Evolutionary conservation across 1,284 basidiomycete genomes (phyloP).

Genomic region (Tetrapyrgos nigripes): DNA sequence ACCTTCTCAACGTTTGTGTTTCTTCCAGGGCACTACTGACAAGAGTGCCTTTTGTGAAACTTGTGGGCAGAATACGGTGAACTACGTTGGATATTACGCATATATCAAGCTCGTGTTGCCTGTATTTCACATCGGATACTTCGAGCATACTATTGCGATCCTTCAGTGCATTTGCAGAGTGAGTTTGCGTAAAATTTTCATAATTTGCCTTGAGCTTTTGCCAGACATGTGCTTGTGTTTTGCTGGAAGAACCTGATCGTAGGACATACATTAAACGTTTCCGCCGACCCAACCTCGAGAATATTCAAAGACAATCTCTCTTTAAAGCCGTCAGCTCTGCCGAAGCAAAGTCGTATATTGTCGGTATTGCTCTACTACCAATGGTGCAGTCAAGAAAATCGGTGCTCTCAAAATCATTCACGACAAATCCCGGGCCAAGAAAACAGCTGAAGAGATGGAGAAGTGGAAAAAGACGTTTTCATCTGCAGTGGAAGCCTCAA

Average conservation of each 20-base stretch:
- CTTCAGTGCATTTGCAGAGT: constrained; percentile 98
- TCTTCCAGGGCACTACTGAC: constrained; percentile 88
- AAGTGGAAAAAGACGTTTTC: constrained; percentile 89
- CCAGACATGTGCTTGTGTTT: constrained; percentile 92
- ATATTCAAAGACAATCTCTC: constrained; percentile 87
- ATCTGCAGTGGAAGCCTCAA: constrained; percentile 86
- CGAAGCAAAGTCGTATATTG: constrained; percentile 92
- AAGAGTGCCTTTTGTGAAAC: constrained; percentile 95
- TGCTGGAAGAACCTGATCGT: constrained; percentile 91
- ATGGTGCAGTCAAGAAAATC: constrained; percentile 97
- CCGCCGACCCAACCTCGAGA: constrained; percentile 90
- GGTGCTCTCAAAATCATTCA: constrained; percentile 96
- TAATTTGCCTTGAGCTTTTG: constrained; percentile 7
- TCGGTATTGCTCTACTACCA: constrained; percentile 91
- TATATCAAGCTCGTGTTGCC: constrained; percentile 97
- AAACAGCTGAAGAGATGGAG: constrained; percentile 89
- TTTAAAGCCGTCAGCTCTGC: constrained; percentile 90
- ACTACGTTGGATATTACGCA: constrained; percentile 98
- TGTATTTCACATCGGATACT: constrained; percentile 98
- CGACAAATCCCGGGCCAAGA: constrained; percentile 97
- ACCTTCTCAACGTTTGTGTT: constrained; percentile 1
- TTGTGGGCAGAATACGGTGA: constrained; percentile 90
- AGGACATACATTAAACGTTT: constrained; percentile 90
- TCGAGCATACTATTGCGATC: constrained; percentile 94
- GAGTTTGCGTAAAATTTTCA: constrained; percentile 22